These are phyloP conservation scores for Volvariella surrecta DNA, from an alignment of 1,284 basidiomycete species.

Conservation along the genomic window DNA sequence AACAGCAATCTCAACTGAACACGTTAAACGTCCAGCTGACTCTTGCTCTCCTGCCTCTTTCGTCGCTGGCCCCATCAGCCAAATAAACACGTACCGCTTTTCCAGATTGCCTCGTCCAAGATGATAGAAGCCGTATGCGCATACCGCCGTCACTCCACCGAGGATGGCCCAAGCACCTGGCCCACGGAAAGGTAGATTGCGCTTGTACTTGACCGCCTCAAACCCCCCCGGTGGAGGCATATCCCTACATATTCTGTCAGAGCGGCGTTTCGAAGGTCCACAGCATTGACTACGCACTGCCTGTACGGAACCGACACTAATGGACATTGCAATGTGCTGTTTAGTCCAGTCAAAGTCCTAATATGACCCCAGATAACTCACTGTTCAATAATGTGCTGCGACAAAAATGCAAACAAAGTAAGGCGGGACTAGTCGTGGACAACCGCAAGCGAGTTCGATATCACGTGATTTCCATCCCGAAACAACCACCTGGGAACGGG, in stretches of 20 bases:
- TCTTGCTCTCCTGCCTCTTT: slow-evolving; percentile 17
- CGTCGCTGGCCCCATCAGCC: slow-evolving; percentile 10
- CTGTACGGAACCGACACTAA: slow-evolving; percentile 58
- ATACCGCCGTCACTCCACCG: slow-evolving; percentile 77
- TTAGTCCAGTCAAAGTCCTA: too few relatives aligned
- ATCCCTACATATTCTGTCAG: slow-evolving; percentile 67
- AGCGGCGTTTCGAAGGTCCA: slow-evolving; percentile 10
- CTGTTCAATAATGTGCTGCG: too few relatives aligned
- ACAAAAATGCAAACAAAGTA: too few relatives aligned
- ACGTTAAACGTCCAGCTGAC: slow-evolving; percentile 61
- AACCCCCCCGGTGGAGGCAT: slow-evolving; percentile 95
- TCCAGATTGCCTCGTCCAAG: slow-evolving; percentile 88
- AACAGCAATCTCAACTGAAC: slow-evolving; percentile 37
- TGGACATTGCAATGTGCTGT: background rate
- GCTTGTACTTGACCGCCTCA: slow-evolving; percentile 90
- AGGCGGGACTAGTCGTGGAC: too few relatives aligned
- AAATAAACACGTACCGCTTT: slow-evolving; percentile 61
- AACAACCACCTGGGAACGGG: too few relatives aligned
- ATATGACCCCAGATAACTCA: too few relatives aligned
- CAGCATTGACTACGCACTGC: slow-evolving; percentile 41
- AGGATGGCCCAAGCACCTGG: slow-evolving; percentile 86
- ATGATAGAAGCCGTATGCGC: slow-evolving; percentile 90
- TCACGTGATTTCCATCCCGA: slow-evolving; percentile 5
- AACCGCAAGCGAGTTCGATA: background rate
- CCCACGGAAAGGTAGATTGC: slow-evolving; percentile 90